Evolutionary conservation across 2,329 filamentous ascomycete genomes (phyloP).

Genomic region (Dactylonectria estremocensis): DNA sequence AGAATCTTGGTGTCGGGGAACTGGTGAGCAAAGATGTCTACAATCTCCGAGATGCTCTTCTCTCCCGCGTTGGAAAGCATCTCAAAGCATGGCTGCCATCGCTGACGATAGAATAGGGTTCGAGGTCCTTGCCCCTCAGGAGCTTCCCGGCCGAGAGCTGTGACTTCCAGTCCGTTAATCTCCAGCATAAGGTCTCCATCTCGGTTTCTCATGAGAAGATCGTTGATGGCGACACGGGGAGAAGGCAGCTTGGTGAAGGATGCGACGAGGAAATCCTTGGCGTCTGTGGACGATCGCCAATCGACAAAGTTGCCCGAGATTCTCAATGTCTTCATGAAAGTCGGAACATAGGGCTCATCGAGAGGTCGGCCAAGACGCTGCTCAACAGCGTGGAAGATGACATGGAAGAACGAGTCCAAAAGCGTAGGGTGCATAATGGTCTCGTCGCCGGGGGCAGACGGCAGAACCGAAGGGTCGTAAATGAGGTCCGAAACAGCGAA

Average conservation of each 20-base stretch:
- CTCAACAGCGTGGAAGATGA: conserved; percentile 46
- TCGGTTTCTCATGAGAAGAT: conserved; percentile 41
- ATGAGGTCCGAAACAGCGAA: conserved; percentile 38
- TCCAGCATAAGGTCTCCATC: conserved; percentile 42
- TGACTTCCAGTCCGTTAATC: conserved; percentile 42
- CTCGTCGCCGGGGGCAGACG: conserved; percentile 40
- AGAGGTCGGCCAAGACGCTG: conserved; percentile 41
- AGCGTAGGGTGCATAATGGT: conserved; percentile 44
- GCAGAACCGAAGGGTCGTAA: conserved; percentile 38
- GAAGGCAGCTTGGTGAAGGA: conserved; percentile 45
- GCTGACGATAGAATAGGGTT: conserved; percentile 43
- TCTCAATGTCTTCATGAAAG: conserved; percentile 42
- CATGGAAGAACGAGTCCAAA: conserved; percentile 47
- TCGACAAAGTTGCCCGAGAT: conserved; percentile 43
- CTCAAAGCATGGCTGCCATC: conserved; percentile 46
- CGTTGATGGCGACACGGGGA: conserved; percentile 45
- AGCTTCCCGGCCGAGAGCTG: conserved; percentile 41
- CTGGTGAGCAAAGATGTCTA: conserved; percentile 45
- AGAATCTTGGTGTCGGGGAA: conserved; percentile 44
- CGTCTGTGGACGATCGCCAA: conserved; percentile 31
- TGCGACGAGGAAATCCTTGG: conserved; percentile 37
- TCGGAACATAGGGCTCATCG: conserved; percentile 46
- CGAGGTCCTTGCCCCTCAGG: conserved; percentile 38
- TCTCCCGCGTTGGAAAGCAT: conserved; percentile 35
- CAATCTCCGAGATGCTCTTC: conserved; percentile 34